These are phyloP conservation scores for Garcia nutans DNA, from an alignment of 345 rosid genomes.

Conservation along the genomic window DNA sequence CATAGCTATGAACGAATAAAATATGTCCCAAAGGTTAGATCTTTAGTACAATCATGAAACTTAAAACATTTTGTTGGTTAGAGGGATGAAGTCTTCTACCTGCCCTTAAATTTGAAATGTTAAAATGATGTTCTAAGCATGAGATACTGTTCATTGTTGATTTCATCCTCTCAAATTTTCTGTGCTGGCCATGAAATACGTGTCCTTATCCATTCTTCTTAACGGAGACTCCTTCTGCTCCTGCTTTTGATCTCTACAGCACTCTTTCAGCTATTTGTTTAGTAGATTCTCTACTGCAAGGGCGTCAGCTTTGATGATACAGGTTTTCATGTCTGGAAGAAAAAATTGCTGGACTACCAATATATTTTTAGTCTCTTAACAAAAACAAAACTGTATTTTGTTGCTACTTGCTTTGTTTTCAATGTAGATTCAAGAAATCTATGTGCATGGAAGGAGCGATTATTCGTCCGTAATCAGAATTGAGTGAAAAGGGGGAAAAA, in stretches of 20 bases:
- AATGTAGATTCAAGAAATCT: slow-evolving; percentile 5
- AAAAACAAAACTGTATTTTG: not conserved
- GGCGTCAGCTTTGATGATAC: not conserved
- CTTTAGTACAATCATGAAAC: not conserved
- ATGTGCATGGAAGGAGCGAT: not conserved
- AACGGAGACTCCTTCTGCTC: slow-evolving; percentile 11
- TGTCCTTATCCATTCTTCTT: slow-evolving; percentile 13
- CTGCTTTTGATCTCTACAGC: not conserved
- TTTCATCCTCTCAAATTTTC: slow-evolving; percentile 7
- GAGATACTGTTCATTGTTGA: not conserved
- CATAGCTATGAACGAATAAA: not conserved
- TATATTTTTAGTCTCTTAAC: slow-evolving; percentile 1
- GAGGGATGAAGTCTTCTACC: not conserved
- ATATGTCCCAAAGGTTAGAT: slow-evolving; percentile 2
- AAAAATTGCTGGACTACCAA: slow-evolving; percentile 1
- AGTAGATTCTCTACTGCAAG: no score
- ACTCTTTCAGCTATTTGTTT: not conserved
- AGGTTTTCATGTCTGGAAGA: not conserved
- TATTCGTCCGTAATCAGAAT: no score
- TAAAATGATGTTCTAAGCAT: not conserved
- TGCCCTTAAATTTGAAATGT: not conserved
- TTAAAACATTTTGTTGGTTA: not conserved
- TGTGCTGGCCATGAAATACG: slow-evolving; percentile 17
- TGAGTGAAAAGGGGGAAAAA: not conserved
- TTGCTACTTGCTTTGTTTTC: not conserved